Evolutionary conservation across 2,329 filamentous ascomycete species (phyloP), one percentile per base, ranked within the genome.

Genomic region (Westerdykella aurantiaca): DNA sequence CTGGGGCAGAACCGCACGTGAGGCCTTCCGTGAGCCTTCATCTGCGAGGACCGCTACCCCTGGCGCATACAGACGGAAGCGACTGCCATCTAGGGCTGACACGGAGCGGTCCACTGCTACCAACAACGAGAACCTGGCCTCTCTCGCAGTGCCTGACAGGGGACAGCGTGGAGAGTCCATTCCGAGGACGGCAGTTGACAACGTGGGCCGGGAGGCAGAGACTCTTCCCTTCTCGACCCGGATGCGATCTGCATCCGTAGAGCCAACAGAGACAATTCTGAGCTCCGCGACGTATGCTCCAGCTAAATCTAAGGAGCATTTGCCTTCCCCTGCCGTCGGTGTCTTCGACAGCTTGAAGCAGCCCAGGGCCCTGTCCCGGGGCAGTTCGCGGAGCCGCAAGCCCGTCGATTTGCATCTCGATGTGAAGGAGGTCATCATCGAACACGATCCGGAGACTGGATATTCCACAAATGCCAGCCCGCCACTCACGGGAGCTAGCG

Each of bases 301-400:
- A 2, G 35, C 25, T n/a, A 57, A 58, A 38, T 25, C 50, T 4
- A 53, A 56, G 38, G 63, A 61, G 16, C 56, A 64, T 37, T 49
- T 86, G 6, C 85, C 86, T 0, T 88, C 88, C 13, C 86, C 78
- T 29, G 79, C 75, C 7, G 80, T 77, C 17, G 84, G 80, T 39
- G 78, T 78, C 43, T 82, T 87, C 46, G 76, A 78, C 1, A 72
- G 73, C 9, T 66, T 83, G 39, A 81, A 84, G 41, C 80, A 85
- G 67, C 78, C 83, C 42, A 72, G 80, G 37, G 75, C 75, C 6
- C 72, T 78, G 16, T 78, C 76, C 23, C 78, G 84, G 22, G 86
- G 85, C 50, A 82, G 83, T 11, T 88, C 88, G 6, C 80, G 85
- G 13, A 85, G 85, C 55, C 81, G 88, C 17, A 95, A 91, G 49